A percentile compares a stretch with the other conserved stretches of the same genome.
phyloP scores from a whole-genome alignment of 371 early-diverging fungal genomes.

The Mortierella sp. region DNA sequence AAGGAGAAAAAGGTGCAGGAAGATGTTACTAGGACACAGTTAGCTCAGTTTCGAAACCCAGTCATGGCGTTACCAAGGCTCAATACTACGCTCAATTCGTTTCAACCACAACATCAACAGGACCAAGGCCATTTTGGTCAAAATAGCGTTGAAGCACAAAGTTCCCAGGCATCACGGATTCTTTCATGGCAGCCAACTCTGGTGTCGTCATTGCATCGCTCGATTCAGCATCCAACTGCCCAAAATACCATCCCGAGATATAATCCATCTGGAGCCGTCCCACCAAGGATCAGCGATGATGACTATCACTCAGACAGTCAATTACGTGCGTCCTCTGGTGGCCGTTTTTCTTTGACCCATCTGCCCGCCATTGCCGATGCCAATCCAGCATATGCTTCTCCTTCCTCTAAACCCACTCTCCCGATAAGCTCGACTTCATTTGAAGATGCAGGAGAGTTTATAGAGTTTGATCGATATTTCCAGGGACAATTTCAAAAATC shows the following conservation, averaged over 20 bases:
- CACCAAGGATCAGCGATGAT: not conserved
- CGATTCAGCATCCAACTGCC: not conserved
- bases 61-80: slow-evolving; percentile 1
- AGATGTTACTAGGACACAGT: not conserved
- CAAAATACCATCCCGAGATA: not conserved
- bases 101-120: not conserved
- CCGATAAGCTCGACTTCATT: not conserved
- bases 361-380: no score
- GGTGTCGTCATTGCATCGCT: slow-evolving; percentile 5
- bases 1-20: slow-evolving; percentile 11
- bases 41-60: not conserved
- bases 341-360: no score
- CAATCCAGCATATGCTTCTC: not conserved
- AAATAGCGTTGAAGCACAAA: not conserved
- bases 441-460: not conserved
- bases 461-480: slow-evolving; percentile 40
- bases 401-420: not conserved
- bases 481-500: slow-evolving; percentile 20
- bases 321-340: no score
- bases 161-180: not conserved
- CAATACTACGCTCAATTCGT: not conserved
- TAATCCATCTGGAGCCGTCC: not conserved
- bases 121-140: not conserved
- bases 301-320: not conserved
- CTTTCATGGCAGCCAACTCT: slow-evolving; percentile 20